Conservation (phyloP, 768 basidiomycete species). For the Pulveroboletus sp. region DNA sequence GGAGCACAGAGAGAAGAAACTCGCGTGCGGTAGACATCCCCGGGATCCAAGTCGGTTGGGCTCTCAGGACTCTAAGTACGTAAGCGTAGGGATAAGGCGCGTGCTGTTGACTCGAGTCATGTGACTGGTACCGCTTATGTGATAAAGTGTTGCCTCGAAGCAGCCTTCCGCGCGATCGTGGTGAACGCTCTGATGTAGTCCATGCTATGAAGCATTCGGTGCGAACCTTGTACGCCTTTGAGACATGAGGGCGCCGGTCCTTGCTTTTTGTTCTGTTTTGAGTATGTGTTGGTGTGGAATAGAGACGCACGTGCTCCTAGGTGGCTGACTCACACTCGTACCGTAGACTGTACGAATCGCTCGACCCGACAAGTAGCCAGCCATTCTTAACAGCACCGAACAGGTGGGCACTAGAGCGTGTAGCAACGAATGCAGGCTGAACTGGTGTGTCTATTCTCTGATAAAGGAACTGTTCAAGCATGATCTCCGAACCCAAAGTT, state of each 20-base stretch:
- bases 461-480: slow-evolving; percentile 1
- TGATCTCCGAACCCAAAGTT: slow-evolving; percentile 19
- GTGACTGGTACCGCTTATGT: slow-evolving; percentile 68
- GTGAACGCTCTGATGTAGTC: slow-evolving; percentile 87
- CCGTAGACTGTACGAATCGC: no score
- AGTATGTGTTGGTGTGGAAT: not conserved
- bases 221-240: slow-evolving; percentile 78
- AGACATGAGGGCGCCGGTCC: slow-evolving; percentile 38
- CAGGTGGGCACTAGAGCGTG: not conserved
- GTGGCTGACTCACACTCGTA: no score
- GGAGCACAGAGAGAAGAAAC: slow-evolving; percentile 29
- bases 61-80: no score
- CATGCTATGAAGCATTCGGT: slow-evolving; percentile 69
- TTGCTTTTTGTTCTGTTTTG: slow-evolving; percentile 9
- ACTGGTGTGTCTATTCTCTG: not conserved
- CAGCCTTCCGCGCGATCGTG: no score
- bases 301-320: no score
- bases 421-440: not conserved
- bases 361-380: no score
- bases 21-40: slow-evolving; percentile 14
- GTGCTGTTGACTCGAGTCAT: slow-evolving; percentile 2
- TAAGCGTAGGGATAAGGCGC: not conserved
- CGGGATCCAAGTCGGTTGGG: no score
- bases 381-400: not conserved
- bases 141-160: no score